Base-by-base conservation (phyloP, 2,329 filamentous ascomycete species). In the Penicillium sp. region DNA sequence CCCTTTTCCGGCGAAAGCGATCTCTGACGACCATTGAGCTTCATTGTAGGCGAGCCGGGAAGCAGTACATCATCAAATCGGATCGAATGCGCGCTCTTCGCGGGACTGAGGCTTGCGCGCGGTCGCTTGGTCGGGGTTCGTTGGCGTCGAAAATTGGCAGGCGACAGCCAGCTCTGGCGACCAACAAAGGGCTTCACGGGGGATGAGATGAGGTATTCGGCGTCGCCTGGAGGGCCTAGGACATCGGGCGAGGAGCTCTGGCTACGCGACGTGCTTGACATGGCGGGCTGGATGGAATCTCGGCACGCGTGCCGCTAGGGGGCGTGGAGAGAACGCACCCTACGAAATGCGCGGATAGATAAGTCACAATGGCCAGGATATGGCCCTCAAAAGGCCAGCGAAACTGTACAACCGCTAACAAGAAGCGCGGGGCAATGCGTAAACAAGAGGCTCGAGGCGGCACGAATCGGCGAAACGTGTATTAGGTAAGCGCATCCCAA, bases 211-310 rank as follows among this genome's bases (percentile, higher is more conserved):
- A 74, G 57, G 55, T 72, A 73, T 18, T 72, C 66, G 31, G 63
- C 66, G 56, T 74, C 70, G 48, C 70, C 71, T 52, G 71, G 65
- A 41, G 71, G 70, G 24, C 66, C 71, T 49, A 74, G 64, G 45
- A 72, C 63, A 63, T 74, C 71, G 40, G 71, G 71, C 37, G 71
- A 74, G 50, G 71, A 73, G 56, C 64, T 72, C 44, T 60, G 49
- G 52, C 63, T 71, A 57, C 64, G 66, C 50, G 65, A 65, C 48
- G 62, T 70, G 68, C 49, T 56, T 58, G 60, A 58, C 52, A 64
- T 63, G 56, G 49, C 49, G 55, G 46, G 50, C 50, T 60, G 38
- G 49, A 50, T 50, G 46, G 47, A 51, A 51, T 52, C 47, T 53
- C 52, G 53, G 53, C 57, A 56, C 57, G 56, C 53, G 57, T 60